Base-by-base conservation (phyloP, 306 rosid genomes). In the Fragaria vesca region DNA sequence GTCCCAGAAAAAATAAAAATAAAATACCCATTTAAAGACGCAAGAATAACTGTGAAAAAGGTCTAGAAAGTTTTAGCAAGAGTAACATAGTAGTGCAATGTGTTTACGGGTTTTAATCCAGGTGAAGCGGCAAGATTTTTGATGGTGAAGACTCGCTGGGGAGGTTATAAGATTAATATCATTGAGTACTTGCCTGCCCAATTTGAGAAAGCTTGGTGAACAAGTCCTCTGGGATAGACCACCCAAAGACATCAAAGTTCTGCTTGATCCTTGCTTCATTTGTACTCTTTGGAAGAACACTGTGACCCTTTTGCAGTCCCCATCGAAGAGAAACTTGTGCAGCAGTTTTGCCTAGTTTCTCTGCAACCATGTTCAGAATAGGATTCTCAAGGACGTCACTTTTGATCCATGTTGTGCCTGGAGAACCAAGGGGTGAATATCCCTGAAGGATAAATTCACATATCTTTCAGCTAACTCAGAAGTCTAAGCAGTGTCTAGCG, bases 301-400 rank as follows among this genome's bases (percentile, higher is more conserved):
- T 87, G 28, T 91, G 91, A 51, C 92, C 92, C 86, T 55, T 86
- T 74, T 91, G 93, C 80, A 91, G 86, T 66, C 96, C 96, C 96
- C 96, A 89, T 24, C 92, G 89, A 72, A 91, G 86, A 61, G 91
- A 88, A 30, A 91, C 88, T 76, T 91, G 90, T 40, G 93, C 93
- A 16, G 90, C 90, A 71, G 89, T 86, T 81, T 87, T 90, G 16
- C 85, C 86, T 38, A 90, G 83, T 74, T 82, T 83, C 63, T 82
- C 85, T 1, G 87, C 89, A 0, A 87, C 61, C 66, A 47, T 79
- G 34, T 60, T 80, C n/a, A 88, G 34, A 61, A 77, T 17, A 12
- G 91, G 91, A 75, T 87, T 84, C 82, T 85, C 66, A 26, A 90
- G 96, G 57, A 90, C 79, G 43, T 85, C 90, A 67, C 90, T 62